phyloP scores from a whole-genome alignment of 495 filamentous ascomycete genomes.

The Thozetella sp. region DNA sequence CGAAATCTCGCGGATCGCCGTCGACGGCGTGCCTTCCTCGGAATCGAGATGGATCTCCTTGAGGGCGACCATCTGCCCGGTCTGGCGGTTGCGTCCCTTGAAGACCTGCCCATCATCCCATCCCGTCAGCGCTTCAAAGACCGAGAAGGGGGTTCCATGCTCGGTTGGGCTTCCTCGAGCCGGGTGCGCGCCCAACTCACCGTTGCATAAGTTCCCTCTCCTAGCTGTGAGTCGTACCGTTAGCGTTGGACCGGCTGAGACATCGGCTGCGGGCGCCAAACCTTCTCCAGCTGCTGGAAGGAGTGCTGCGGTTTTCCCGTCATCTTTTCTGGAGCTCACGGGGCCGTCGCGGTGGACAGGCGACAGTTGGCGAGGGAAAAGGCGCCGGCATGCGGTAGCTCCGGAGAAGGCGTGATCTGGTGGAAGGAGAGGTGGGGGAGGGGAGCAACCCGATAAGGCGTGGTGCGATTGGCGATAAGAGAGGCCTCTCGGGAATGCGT shows the following conservation, averaged over 20 bases:
- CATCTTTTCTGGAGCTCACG: neutral
- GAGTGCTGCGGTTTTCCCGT: slow-evolving; percentile 37
- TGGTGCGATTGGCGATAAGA: too few species aligned
- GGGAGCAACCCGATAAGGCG: neutral
- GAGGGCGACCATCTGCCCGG: slow-evolving; percentile 91
- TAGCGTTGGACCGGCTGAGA: neutral
- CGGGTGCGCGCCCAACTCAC: slow-evolving; percentile 51
- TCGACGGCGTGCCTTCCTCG: slow-evolving; percentile 96
- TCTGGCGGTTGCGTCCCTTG: slow-evolving; percentile 96
- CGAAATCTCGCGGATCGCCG: slow-evolving; percentile 97
- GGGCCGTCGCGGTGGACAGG: neutral
- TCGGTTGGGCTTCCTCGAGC: neutral
- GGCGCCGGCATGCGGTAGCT: neutral
- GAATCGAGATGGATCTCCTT: slow-evolving; percentile 99
- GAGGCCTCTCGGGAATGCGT: too few species aligned
- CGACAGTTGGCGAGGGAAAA: neutral
- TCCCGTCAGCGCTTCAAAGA: neutral
- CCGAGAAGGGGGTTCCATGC: neutral
- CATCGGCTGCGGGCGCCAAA: neutral
- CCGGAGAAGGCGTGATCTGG: neutral
- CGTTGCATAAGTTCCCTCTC: slow-evolving; percentile 98
- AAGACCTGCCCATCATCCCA: too few species aligned
- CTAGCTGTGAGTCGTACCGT: slow-evolving; percentile 53
- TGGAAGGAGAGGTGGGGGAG: neutral
- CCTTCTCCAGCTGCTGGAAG: slow-evolving; percentile 96